Base-by-base conservation (phyloP, 257 asterid genomes). In the Fraxinus excelsior region DNA sequence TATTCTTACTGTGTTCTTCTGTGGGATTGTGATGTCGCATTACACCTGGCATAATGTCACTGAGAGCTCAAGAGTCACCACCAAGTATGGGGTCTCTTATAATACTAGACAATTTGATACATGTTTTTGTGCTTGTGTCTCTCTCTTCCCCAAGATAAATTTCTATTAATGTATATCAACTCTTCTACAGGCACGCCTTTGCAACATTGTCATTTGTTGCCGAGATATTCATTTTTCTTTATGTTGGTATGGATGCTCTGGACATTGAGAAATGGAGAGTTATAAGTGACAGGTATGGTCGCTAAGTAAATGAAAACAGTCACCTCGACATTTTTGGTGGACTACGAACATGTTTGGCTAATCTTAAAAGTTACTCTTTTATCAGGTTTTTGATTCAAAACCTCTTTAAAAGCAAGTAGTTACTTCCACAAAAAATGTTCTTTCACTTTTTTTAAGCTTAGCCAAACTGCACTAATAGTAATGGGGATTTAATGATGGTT, bases 21-120 rank as follows among this genome's bases (percentile, higher is more conserved):
- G 92, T 72, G 95, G 95, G 67, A 88, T 90, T 73, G 92, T 90
- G 74, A 90, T 90, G 95, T 90, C 95, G 35, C 95, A 90, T 77
- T 90, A 90, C 83, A 90, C 95, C 73, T 90, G 92, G 95, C 90
- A 90, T 83, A 90, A 90, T 78, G 91, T 90, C 73, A 90, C 95
- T 5, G 90, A 90, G 84, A 90, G 85, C 79, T 90, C 92, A n/a
- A 86, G 92, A 83, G 82, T 88, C 56, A 90, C 95, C 77, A 90
- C 95, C 5, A 90, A 88, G 95, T 89, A 85, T 2, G 86, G 23
- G 29, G 53, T 13, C 37, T 70, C 76, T 76, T 76, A 11, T 76
- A 34, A 32, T 25, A 6, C 31, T 77, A 69, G 25, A 42, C 28
- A 10, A 58, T 74, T 51, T 72, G 65, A 23, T 34, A 44, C 71